Evolutionary conservation across 768 basidiomycete genomes (phyloP).

Genomic region (Lactifluus pinguis): DNA sequence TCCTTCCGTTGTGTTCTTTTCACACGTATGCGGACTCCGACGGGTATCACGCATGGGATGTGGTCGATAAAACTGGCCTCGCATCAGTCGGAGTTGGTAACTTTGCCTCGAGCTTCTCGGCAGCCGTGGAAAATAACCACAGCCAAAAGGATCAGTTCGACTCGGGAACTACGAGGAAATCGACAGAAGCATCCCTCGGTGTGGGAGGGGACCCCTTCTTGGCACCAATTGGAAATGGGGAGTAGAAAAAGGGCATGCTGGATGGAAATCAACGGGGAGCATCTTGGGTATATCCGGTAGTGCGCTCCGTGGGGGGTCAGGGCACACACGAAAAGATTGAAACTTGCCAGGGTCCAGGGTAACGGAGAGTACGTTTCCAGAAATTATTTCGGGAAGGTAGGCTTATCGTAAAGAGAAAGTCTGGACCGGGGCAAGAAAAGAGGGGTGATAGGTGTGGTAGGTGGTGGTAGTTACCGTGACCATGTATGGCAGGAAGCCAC

Average conservation of each 20-base stretch:
- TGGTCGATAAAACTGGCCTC: background rate
- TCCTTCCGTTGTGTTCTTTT: background rate
- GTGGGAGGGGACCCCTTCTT: background rate
- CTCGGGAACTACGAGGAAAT: background rate
- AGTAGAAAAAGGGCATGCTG: background rate
- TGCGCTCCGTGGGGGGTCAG: background rate
- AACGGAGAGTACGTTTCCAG: constrained; percentile 3
- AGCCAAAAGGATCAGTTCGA: background rate
- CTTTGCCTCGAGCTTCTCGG: background rate
- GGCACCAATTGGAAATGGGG: background rate
- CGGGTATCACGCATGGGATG: background rate
- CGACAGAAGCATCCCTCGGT: background rate
- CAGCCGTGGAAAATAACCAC: background rate
- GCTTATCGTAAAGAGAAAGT: constrained; percentile 7
- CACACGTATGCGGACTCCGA: background rate
- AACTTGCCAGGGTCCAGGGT: constrained; percentile 11
- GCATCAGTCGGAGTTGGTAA: background rate
- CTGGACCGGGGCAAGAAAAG: constrained; percentile 6
- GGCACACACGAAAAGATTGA: background rate
- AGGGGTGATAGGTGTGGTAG: constrained; percentile 5
- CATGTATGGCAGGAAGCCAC: constrained; percentile 9
- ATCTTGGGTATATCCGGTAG: background rate
- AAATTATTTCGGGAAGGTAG: background rate
- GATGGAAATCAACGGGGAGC: constrained; percentile 5
- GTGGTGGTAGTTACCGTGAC: constrained; percentile 10